Conservation (phyloP, 2,329 filamentous ascomycete species). For the Fusarium subglutinans region DNA sequence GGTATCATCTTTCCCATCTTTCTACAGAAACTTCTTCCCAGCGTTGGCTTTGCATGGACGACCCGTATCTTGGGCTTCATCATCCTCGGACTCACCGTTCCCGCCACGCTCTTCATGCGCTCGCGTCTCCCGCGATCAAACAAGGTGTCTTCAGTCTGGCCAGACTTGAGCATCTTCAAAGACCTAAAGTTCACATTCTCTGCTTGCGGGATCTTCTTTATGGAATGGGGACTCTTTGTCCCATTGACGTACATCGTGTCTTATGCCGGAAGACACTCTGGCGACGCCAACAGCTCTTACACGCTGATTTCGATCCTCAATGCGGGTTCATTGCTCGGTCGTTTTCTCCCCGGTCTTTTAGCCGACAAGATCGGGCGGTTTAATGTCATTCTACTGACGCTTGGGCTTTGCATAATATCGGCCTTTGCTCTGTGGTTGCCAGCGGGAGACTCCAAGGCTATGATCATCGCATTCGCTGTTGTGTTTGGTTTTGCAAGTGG, state of each 20-base stretch:
- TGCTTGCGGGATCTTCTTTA: constrained; percentile 71
- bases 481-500: constrained; percentile 84
- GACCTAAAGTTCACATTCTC: constrained; percentile 69
- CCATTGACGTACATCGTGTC: constrained; percentile 81
- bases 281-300: constrained; percentile 55
- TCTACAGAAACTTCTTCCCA: constrained; percentile 56
- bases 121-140: constrained; percentile 63
- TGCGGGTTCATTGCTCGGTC: constrained; percentile 78
- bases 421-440: constrained; percentile 78
- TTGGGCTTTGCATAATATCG: constrained; percentile 63
- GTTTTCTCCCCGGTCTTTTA: constrained; percentile 78
- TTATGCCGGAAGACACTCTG: constrained; percentile 64
- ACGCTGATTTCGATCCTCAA: constrained; percentile 85
- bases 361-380: constrained; percentile 82
- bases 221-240: constrained; percentile 76
- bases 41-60: constrained; percentile 60
- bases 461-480: constrained; percentile 74
- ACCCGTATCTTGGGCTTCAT: constrained; percentile 62
- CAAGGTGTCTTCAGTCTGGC: constrained; percentile 53
- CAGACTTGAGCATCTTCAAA: constrained; percentile 69
- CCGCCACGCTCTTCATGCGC: constrained; percentile 59
- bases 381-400: constrained; percentile 79
- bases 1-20: constrained; percentile 70
- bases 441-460: constrained; percentile 57
- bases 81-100: constrained; percentile 55